phyloP scores from a whole-genome alignment of 2,329 filamentous ascomycete species.

The Paecilomyces variotii region DNA sequence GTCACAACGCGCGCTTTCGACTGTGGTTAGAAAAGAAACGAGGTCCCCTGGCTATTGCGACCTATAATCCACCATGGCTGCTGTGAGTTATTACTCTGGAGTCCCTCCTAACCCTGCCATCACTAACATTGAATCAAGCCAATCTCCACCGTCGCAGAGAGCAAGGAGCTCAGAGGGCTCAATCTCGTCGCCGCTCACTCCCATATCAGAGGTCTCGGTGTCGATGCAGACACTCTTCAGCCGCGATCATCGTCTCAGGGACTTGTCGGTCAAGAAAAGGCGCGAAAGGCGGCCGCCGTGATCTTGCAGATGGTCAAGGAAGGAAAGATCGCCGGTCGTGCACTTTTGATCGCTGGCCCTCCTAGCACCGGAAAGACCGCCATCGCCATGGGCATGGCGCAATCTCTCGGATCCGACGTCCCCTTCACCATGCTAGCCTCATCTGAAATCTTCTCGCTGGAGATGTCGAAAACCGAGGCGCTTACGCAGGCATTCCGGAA shows the following conservation, averaged over 20 bases:
- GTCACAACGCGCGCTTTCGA: background rate
- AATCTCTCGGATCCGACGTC: slow-evolving; percentile 86
- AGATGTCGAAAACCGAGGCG: slow-evolving; percentile 99
- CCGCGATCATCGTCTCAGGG: slow-evolving; percentile 81
- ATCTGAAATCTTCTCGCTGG: slow-evolving; percentile 95
- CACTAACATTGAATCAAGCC: slow-evolving; percentile 32
- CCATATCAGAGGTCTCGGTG: slow-evolving; percentile 90
- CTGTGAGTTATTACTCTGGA: slow-evolving; percentile 17
- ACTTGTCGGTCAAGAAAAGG: slow-evolving; percentile 92
- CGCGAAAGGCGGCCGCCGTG: slow-evolving; percentile 89
- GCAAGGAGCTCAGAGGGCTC: slow-evolving; percentile 88
- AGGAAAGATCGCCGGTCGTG: slow-evolving; percentile 93
- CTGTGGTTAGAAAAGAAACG: background rate
- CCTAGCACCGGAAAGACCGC: slow-evolving; percentile 97
- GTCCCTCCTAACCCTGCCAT: background rate
- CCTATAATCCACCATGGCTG: slow-evolving; percentile 24
- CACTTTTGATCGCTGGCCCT: slow-evolving; percentile 88
- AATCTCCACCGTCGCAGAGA: slow-evolving; percentile 83
- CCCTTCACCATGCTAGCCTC: slow-evolving; percentile 94
- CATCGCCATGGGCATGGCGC: slow-evolving; percentile 97
- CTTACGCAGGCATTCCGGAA: slow-evolving; percentile 98
- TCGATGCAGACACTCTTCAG: slow-evolving; percentile 84
- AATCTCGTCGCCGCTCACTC: slow-evolving; percentile 98
- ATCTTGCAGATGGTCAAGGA: slow-evolving; percentile 99
- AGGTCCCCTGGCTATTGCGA: background rate